Evolutionary conservation across 768 basidiomycete species (phyloP).

Genomic region (Kwoniella heveanensis): DNA sequence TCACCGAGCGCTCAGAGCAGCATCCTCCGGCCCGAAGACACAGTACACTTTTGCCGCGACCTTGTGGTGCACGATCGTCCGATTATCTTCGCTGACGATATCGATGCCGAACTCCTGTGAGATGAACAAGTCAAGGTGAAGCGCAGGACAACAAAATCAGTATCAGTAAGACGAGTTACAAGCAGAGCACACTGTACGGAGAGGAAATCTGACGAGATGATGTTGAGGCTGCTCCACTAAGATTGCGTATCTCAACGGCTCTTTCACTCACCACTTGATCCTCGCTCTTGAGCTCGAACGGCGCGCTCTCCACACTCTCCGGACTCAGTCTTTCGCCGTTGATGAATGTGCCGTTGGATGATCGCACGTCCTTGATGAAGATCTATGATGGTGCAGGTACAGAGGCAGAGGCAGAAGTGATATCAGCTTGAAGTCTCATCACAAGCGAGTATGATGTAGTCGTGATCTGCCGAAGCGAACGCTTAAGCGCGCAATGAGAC

Average conservation of each 20-base stretch:
- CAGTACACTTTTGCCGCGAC: constrained; percentile 93
- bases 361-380: constrained; percentile 97
- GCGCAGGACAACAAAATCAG: background rate
- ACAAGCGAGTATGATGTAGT: too few relatives aligned
- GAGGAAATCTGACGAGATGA: too few relatives aligned
- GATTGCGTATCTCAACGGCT: too few relatives aligned
- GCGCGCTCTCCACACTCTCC: constrained; percentile 87
- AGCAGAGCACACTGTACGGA: too few relatives aligned
- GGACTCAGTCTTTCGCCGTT: constrained; percentile 88
- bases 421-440: too few relatives aligned
- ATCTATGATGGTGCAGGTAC: too few relatives aligned
- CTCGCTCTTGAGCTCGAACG: constrained; percentile 89
- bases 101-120: constrained; percentile 96
- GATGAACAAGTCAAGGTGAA: background rate
- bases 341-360: constrained; percentile 97
- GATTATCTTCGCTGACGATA: constrained; percentile 97
- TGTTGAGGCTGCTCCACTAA: too few relatives aligned
- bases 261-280: constrained; percentile 86
- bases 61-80: constrained; percentile 96
- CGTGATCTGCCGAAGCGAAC: too few relatives aligned
- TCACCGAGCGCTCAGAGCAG: constrained; percentile 53
- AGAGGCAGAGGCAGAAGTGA: too few relatives aligned
- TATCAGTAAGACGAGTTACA: background rate
- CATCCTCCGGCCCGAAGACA: constrained; percentile 83
- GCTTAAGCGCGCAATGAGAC: too few relatives aligned